phyloP scores from a whole-genome alignment of 2,329 filamentous ascomycete species.

The Blastomyces gilchristii region DNA sequence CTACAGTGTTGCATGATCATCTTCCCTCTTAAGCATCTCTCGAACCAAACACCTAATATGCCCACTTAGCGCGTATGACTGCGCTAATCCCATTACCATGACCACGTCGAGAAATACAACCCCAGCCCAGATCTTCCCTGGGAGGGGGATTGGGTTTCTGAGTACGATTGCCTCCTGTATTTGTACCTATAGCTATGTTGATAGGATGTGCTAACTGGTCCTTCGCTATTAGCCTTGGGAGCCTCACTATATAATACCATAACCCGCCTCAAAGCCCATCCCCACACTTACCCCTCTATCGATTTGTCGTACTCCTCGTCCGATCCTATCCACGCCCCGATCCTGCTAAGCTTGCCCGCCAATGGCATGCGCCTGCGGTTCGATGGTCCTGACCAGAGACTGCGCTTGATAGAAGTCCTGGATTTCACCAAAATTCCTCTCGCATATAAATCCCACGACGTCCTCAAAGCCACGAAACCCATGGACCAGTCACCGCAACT shows the following conservation, averaged over 20 bases:
- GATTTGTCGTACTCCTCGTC: conserved; percentile 71
- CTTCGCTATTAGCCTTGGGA: conserved; percentile 56
- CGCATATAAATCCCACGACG: conserved; percentile 69
- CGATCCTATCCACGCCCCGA: conserved; percentile 62
- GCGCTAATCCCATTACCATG: conserved; percentile 19
- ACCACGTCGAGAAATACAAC: conserved; percentile 24
- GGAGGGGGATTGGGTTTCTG: conserved; percentile 55
- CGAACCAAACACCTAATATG: not conserved
- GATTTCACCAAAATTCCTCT: conserved; percentile 82
- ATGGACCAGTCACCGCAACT: conserved; percentile 21
- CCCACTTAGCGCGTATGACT: not conserved
- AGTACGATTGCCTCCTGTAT: conserved; percentile 28
- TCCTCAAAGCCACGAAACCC: conserved; percentile 50
- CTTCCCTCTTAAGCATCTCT: not conserved
- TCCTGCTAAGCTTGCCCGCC: conserved; percentile 63
- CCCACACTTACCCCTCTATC: conserved; percentile 69
- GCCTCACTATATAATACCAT: conserved; percentile 85
- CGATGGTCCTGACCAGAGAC: conserved; percentile 81
- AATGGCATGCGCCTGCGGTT: conserved; percentile 89
- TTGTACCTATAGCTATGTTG: conserved; percentile 14
- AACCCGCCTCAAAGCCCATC: conserved; percentile 78
- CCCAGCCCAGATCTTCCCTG: conserved; percentile 54
- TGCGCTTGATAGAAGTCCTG: conserved; percentile 80
- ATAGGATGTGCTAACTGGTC: conserved; percentile 4
- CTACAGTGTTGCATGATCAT: not conserved